Conservation (phyloP, 345 rosid genomes). For the Rhodomyrtus tomentosa region DNA sequence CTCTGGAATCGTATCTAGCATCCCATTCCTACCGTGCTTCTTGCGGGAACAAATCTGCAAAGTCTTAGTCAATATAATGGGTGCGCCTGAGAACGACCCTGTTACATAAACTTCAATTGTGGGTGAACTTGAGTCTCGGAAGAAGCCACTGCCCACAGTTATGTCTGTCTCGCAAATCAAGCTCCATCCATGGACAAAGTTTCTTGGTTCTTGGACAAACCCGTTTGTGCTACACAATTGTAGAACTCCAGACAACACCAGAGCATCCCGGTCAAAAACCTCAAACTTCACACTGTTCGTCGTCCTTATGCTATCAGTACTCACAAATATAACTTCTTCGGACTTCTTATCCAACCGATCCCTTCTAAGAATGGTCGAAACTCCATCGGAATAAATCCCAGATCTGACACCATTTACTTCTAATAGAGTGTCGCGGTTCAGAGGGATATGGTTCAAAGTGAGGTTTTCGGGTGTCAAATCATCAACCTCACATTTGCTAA, state of each 20-base stretch:
- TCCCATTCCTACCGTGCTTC: conserved; percentile 50
- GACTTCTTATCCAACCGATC: conserved; percentile 73
- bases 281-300: conserved; percentile 71
- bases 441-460: conserved; percentile 57
- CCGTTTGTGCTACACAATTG: conserved; percentile 41
- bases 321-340: conserved; percentile 66
- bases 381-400: conserved; percentile 44
- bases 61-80: conserved; percentile 70
- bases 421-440: conserved; percentile 52
- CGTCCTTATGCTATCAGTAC: conserved; percentile 68
- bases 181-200: conserved; percentile 36
- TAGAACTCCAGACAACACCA: conserved; percentile 57
- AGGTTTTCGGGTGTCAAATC: conserved; percentile 57
- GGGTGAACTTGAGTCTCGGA: conserved; percentile 40
- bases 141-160: conserved; percentile 31
- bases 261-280: conserved; percentile 44
- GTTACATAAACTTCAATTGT: conserved; percentile 77
- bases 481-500: conserved; percentile 50
- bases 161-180: conserved; percentile 58
- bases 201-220: conserved; percentile 24
- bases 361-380: conserved; percentile 54
- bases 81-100: conserved; percentile 66
- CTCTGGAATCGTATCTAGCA: conserved; percentile 73
- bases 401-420: conserved; percentile 69
- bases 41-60: conserved; percentile 48